These are phyloP conservation scores for Cladosporium sp. DNA, from an alignment of 2,329 filamentous ascomycete species.

Conservation along the genomic window DNA sequence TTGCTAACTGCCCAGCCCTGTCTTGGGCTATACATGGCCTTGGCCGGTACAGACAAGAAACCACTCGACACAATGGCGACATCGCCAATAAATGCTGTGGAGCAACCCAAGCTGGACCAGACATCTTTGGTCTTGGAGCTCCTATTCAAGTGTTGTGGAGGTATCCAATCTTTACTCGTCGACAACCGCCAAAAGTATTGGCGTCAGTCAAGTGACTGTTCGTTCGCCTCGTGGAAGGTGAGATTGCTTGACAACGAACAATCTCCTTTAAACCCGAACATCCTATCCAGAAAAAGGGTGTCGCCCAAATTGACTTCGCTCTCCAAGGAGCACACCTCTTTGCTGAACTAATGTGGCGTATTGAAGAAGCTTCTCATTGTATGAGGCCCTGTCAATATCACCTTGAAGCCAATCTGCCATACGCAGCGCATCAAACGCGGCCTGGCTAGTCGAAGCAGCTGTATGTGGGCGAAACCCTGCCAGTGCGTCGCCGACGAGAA, in stretches of 20 bases:
- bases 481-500: constrained; percentile 46
- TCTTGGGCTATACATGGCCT: too few species aligned
- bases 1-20: too few species aligned
- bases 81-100: background rate
- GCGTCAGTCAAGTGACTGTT: too few species aligned
- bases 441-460: constrained; percentile 45
- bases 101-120: too few species aligned
- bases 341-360: constrained; percentile 37
- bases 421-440: constrained; percentile 41
- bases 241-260: too few species aligned
- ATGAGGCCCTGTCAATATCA: constrained; percentile 32
- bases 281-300: constrained; percentile 24
- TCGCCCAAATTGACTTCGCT: constrained; percentile 38
- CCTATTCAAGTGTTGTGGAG: background rate
- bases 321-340: constrained; percentile 37
- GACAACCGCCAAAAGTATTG: too few species aligned
- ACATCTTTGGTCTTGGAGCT: background rate
- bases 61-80: too few species aligned
- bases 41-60: background rate
- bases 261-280: too few species aligned
- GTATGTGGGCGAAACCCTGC: constrained; percentile 46
- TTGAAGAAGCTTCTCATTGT: constrained; percentile 34
- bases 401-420: constrained; percentile 39
- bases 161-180: background rate
- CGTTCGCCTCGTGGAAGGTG: too few species aligned